Conservation (phyloP, 495 filamentous ascomycete genomes). For the Trichoderma erinaceum region DNA sequence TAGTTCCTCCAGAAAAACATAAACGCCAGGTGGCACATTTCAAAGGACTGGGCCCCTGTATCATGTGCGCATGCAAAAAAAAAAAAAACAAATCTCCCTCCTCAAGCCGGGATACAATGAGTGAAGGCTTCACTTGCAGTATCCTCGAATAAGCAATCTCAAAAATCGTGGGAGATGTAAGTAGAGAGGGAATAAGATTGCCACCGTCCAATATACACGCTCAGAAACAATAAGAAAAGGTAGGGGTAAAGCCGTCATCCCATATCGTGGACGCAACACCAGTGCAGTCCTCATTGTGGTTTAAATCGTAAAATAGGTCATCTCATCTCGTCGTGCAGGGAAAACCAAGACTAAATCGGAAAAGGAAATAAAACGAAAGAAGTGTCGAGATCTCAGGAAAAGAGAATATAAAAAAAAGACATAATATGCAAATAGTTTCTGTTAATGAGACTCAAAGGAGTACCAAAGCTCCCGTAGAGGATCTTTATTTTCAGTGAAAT, state of each 20-base stretch:
- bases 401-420: not conserved
- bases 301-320: not conserved
- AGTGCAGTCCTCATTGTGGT: not conserved
- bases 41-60: conserved; percentile 11
- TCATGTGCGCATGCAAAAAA: conserved; percentile 8
- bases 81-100: not conserved
- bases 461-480: not conserved
- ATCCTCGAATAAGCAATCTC: not conserved
- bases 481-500: not conserved
- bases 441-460: not conserved
- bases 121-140: not conserved
- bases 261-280: conserved; percentile 3
- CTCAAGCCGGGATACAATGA: conserved; percentile 1
- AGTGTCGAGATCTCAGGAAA: not conserved
- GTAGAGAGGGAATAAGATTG: not conserved
- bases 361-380: conserved; percentile 2
- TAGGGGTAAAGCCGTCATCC: conserved; percentile 3
- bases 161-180: not conserved
- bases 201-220: not conserved
- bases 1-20: not conserved
- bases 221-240: not conserved
- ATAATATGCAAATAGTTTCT: not conserved
- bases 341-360: not conserved
- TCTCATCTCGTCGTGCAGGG: conserved; percentile 3
- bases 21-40: conserved; percentile 10